A percentile compares a stretch with the other conserved stretches of the same genome.
Evolutionary conservation across 164 flowering plant genomes (phyloP).

Genomic region (Chimonanthus salicifolius): DNA sequence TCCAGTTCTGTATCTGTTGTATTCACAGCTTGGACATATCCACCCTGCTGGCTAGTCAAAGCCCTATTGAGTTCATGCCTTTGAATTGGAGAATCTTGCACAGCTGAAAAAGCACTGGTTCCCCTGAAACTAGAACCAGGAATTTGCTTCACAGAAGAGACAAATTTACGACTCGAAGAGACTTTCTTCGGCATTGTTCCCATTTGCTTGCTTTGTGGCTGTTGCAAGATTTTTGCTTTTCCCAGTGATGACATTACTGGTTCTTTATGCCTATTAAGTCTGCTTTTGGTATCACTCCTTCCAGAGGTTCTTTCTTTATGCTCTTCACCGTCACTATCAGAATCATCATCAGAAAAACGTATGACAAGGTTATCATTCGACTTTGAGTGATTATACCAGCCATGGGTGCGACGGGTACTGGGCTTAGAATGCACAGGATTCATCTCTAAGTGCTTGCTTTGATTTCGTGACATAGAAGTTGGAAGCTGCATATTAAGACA

Average conservation of each 20-base stretch:
- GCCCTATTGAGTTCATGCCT: slow-evolving; percentile 21
- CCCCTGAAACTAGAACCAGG: slow-evolving; percentile 28
- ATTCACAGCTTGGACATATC: slow-evolving; percentile 24
- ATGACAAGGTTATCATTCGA: slow-evolving; percentile 53
- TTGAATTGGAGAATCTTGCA: slow-evolving; percentile 24
- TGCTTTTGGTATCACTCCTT: slow-evolving; percentile 16
- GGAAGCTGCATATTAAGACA: slow-evolving; percentile 12
- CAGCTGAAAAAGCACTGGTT: slow-evolving; percentile 21
- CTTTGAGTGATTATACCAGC: slow-evolving; percentile 21
- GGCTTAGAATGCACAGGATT: slow-evolving; percentile 26
- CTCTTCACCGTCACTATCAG: slow-evolving; percentile 62
- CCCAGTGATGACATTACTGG: slow-evolving; percentile 18
- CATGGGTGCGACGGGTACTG: slow-evolving; percentile 13
- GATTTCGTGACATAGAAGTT: slow-evolving; percentile 15
- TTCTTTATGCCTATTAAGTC: slow-evolving; percentile 17
- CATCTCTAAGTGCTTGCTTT: slow-evolving; percentile 24
- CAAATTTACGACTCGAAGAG: slow-evolving; percentile 27
- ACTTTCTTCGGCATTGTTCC: slow-evolving; percentile 31
- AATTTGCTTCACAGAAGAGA: slow-evolving; percentile 28
- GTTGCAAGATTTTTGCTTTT: slow-evolving; percentile 24
- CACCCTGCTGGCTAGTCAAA: slow-evolving; percentile 24
- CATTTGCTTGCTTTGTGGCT: slow-evolving; percentile 17
- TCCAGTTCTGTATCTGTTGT: slow-evolving; percentile 39
- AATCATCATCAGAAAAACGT: slow-evolving; percentile 75
- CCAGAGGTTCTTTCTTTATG: slow-evolving; percentile 18